Percentiles rank a stretch among this genome's conserved stretches.
Conservation (phyloP, 2,329 filamentous ascomycete genomes). For the Periconia macrospinosa region DNA sequence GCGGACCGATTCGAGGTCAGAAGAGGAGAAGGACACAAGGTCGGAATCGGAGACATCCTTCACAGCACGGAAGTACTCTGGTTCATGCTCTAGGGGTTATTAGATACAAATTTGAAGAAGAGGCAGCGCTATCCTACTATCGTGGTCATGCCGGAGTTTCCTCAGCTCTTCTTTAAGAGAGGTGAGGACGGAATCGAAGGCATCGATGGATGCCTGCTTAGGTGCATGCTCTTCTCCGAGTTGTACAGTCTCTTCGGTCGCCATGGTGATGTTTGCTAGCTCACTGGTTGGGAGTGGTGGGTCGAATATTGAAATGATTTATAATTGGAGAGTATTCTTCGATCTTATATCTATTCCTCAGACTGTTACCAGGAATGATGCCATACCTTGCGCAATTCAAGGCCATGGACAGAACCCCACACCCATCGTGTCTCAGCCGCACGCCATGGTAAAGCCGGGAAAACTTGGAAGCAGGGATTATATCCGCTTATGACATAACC, state of each 20-base stretch:
- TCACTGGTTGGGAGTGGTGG: too few relatives aligned
- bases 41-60: constrained; percentile 46
- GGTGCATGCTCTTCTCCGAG: constrained; percentile 36
- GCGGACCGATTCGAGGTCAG: constrained; percentile 30
- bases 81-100: constrained; percentile 34
- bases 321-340: not conserved
- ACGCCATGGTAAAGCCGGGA: constrained; percentile 2
- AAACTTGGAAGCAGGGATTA: constrained; percentile 14
- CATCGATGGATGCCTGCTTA: constrained; percentile 37
- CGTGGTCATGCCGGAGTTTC: constrained; percentile 37
- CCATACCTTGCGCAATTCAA: constrained; percentile 13
- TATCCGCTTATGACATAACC: constrained; percentile 1
- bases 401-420: not conserved
- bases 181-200: constrained; percentile 34
- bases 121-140: constrained; percentile 24
- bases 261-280: constrained; percentile 29
- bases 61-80: constrained; percentile 40
- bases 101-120: not conserved
- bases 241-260: constrained; percentile 39
- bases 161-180: constrained; percentile 36
- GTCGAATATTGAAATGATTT: not conserved
- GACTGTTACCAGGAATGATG: constrained; percentile 15
- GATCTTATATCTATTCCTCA: constrained; percentile 17
- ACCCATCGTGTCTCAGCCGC: constrained; percentile 15
- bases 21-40: constrained; percentile 28